These are phyloP conservation scores for Fusarium praegraminearum DNA, from an alignment of 2,329 filamentous ascomycete species.

Conservation along the genomic window DNA sequence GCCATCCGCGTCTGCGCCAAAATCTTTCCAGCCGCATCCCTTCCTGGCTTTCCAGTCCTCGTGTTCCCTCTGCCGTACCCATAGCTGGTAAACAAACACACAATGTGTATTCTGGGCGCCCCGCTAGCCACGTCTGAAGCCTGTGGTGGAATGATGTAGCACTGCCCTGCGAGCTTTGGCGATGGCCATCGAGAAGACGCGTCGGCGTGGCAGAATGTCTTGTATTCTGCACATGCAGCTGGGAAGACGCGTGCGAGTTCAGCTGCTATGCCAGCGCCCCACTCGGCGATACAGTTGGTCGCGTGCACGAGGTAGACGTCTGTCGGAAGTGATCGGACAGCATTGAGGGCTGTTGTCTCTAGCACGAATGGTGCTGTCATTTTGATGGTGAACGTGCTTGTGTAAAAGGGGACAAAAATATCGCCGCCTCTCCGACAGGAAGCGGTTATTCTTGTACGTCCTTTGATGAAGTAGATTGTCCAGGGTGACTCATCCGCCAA, in stretches of 20 bases:
- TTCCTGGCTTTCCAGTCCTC: conserved; percentile 31
- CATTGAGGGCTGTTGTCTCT: conserved; percentile 31
- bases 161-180: conserved; percentile 42
- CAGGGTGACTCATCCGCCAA: conserved; percentile 11
- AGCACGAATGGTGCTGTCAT: conserved; percentile 30
- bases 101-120: conserved; percentile 36
- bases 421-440: background rate
- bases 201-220: conserved; percentile 39
- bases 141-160: conserved; percentile 49
- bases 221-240: conserved; percentile 43
- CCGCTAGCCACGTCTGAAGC: conserved; percentile 35
- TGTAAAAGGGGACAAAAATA: background rate
- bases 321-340: conserved; percentile 22
- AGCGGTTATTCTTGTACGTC: background rate
- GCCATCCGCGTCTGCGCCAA: conserved; percentile 32
- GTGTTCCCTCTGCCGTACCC: conserved; percentile 34
- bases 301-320: conserved; percentile 48
- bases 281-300: conserved; percentile 50
- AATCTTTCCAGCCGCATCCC: conserved; percentile 23
- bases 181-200: conserved; percentile 30
- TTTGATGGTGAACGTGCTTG: background rate
- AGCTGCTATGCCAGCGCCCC: conserved; percentile 49
- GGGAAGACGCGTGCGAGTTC: conserved; percentile 48
- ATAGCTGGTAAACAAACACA: conserved; percentile 40
- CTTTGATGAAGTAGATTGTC: no score